These are phyloP conservation scores for Stephania cephalantha DNA, from an alignment of 164 flowering plant species.

Conservation along the genomic window DNA sequence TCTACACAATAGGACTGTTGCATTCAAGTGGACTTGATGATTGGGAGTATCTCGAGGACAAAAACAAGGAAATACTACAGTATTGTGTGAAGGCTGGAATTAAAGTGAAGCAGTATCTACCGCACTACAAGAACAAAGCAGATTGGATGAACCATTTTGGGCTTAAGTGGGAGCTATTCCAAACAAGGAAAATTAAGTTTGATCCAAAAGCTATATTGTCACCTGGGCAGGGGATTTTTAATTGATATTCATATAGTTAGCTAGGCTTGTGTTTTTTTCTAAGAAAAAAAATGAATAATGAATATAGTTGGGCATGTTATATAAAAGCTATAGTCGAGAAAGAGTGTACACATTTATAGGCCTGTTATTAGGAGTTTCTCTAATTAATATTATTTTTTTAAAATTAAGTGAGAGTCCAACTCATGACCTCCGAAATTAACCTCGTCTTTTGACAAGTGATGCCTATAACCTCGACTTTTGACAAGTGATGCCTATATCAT, in stretches of 20 bases:
- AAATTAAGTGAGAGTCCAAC: too few relatives aligned
- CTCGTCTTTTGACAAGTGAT: too few relatives aligned
- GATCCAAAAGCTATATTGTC: constrained; percentile 74
- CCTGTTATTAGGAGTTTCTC: too few relatives aligned
- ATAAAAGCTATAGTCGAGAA: too few relatives aligned
- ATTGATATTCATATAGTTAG: constrained; percentile 1
- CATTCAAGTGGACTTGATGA: constrained; percentile 38
- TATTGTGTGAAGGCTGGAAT: constrained; percentile 48
- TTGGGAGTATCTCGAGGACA: constrained; percentile 37
- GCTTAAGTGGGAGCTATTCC: constrained; percentile 52
- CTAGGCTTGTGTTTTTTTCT: neutral
- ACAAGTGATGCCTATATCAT: too few relatives aligned
- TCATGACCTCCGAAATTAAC: too few relatives aligned
- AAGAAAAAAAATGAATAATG: too few relatives aligned
- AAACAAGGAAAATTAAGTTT: constrained; percentile 46
- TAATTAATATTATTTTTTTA: too few relatives aligned
- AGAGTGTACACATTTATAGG: too few relatives aligned
- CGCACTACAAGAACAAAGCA: constrained; percentile 35
- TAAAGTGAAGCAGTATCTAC: constrained; percentile 61
- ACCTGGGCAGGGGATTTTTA: constrained; percentile 76
- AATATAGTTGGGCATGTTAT: neutral
- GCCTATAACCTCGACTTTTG: too few relatives aligned
- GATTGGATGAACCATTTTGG: constrained; percentile 82
- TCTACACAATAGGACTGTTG: constrained; percentile 65
- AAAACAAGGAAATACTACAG: constrained; percentile 47